Percentiles rank a stretch among this genome's conserved stretches.
Conservation (phyloP, 2,329 filamentous ascomycete genomes). For the Claviceps monticola region DNA sequence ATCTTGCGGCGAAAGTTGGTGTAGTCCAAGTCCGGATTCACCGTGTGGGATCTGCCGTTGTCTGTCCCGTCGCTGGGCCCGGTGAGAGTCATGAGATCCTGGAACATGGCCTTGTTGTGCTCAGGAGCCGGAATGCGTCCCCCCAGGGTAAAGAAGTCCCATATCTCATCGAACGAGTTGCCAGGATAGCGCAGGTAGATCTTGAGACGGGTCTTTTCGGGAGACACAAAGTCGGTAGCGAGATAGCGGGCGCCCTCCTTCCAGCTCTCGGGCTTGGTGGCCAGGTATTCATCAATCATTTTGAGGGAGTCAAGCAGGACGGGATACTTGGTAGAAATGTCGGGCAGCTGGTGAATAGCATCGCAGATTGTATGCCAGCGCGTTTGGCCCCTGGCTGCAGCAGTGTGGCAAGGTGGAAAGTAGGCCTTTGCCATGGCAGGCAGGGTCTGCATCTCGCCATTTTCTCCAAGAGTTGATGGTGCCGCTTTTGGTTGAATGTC, state of each 20-base stretch:
- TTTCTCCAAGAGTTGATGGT: background rate
- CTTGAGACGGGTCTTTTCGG: background rate
- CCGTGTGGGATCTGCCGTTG: background rate
- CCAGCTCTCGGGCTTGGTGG: background rate
- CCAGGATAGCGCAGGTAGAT: background rate
- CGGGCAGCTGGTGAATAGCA: background rate
- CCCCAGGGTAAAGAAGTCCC: background rate
- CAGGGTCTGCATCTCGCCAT: background rate
- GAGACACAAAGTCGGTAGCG: background rate
- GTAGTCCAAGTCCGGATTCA: background rate
- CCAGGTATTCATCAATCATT: background rate
- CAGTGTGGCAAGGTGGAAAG: background rate
- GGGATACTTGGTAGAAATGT: background rate
- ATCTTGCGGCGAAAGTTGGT: background rate
- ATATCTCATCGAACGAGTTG: background rate
- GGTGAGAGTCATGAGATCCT: background rate
- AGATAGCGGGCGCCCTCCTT: background rate
- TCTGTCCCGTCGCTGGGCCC: background rate
- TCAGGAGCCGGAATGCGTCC: background rate
- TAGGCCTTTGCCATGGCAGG: background rate
- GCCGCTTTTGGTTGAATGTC: background rate
- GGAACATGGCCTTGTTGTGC: background rate
- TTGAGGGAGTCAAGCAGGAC: background rate
- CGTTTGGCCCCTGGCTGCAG: background rate
- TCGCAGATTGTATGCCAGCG: background rate